Evolutionary conservation across 2,329 filamentous ascomycete genomes (phyloP).

Genomic region (Pyrenochaeta sp.): DNA sequence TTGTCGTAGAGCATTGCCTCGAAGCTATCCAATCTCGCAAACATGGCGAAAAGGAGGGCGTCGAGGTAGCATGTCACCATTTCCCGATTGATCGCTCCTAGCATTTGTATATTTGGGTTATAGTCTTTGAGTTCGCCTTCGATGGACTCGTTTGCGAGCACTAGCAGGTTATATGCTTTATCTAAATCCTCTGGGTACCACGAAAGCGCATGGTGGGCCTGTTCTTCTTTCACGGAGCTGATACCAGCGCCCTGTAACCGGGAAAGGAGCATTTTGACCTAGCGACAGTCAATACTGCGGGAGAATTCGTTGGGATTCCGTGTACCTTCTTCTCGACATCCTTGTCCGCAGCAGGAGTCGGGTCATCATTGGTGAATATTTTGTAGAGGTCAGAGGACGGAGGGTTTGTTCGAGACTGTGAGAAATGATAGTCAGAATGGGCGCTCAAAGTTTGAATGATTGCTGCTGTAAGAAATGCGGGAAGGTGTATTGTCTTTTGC

Average conservation of each 20-base stretch:
- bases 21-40: conserved; percentile 86
- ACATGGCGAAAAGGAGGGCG: conserved; percentile 93
- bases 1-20: conserved; percentile 88
- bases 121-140: conserved; percentile 80
- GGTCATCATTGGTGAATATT: conserved; percentile 68
- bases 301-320: no score
- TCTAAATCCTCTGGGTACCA: conserved; percentile 74
- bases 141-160: conserved; percentile 81
- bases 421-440: conserved; percentile 32
- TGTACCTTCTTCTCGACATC: conserved; percentile 62
- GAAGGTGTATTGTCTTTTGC: conserved; percentile 22
- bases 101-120: conserved; percentile 73
- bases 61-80: conserved; percentile 96
- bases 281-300: conserved; percentile 16
- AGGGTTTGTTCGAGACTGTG: conserved; percentile 34
- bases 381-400: conserved; percentile 62
- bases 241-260: conserved; percentile 63
- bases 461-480: conserved; percentile 14
- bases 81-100: conserved; percentile 85
- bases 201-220: conserved; percentile 68
- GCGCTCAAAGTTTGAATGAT: conserved; percentile 17
- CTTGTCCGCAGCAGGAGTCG: conserved; percentile 59
- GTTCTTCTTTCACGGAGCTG: conserved; percentile 64
- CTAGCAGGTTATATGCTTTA: conserved; percentile 77
- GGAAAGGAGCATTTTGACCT: conserved; percentile 62